Evolutionary conservation across 495 filamentous ascomycete genomes (phyloP), one percentile per base, ranked within the genome.

Genomic region (Oidiodendron maius): DNA sequence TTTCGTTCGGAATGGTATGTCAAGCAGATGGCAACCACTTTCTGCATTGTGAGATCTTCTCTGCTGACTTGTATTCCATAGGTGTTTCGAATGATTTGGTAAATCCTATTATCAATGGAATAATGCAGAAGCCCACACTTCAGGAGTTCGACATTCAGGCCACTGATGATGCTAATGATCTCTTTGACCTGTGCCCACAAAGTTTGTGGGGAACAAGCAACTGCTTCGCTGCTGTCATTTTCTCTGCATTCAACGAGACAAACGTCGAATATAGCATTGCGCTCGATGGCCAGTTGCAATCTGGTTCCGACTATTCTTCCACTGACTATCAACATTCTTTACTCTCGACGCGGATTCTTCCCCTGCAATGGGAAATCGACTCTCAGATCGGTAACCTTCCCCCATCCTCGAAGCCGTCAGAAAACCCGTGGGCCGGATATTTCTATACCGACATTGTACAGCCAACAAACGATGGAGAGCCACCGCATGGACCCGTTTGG

Each of bases 181-280:
- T 58, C 17, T 58, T 51, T 32, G 37, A 47, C 1, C 38, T 44
- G 8, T 58, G 55, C 47, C 30, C 48, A 16, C 55, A 54, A 44
- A 32, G 41, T 17, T 8, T 48, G 8, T 3, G 28, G 21, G 55
- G 50, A 17, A 4, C 16, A 18, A 58, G 55, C 30, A 40, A 58
- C 18, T 58, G 55, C 44, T 58, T 42, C 42, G 55, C 55, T 1
- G 50, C 55, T 18, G 38, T 58, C 4, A 24, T 58, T 3, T 58
- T 53, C 37, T 18, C 21, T 5, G 23, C 43, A 2, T 53, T 39
- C 16, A 58, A 58, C 30, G 44, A 53, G 3, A 57, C 55, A 12
- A 42, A 35, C 30, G 38, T 53, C 15, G 45, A 58, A 25, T 58
- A 58, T 30, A 42, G 4, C 25, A 54, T 58, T 20, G 55, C 51